These are phyloP conservation scores for Microthlaspi erraticum DNA, from an alignment of 345 rosid genomes.

Conservation along the genomic window DNA sequence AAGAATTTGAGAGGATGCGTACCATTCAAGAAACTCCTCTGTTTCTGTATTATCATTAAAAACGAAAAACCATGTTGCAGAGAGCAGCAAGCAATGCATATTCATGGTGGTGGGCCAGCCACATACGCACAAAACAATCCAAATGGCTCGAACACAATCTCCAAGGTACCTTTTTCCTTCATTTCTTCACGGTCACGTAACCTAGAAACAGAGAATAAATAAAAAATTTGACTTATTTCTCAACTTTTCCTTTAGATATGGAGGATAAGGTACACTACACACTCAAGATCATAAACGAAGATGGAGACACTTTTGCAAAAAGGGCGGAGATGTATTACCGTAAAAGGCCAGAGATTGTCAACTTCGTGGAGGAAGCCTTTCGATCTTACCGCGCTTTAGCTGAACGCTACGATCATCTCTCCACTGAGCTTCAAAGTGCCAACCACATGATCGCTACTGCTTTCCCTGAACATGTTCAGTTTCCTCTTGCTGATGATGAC, in stretches of 20 bases:
- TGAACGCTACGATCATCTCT: constrained; percentile 68
- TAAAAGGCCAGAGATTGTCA: constrained; percentile 78
- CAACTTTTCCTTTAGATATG: constrained; percentile 60
- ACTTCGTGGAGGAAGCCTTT: constrained; percentile 68
- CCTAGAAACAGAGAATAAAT: background rate
- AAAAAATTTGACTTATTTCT: background rate
- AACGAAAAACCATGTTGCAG: constrained; percentile 58
- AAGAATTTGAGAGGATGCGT: background rate
- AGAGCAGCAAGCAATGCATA: constrained; percentile 83
- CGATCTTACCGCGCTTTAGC: constrained; percentile 79
- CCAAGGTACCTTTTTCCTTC: constrained; percentile 51
- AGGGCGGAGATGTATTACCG: constrained; percentile 79
- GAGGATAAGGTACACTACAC: constrained; percentile 63
- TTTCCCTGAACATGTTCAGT: constrained; percentile 70
- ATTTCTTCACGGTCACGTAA: constrained; percentile 6
- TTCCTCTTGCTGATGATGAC: constrained; percentile 56
- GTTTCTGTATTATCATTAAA: background rate
- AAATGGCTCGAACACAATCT: constrained; percentile 86
- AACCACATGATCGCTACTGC: constrained; percentile 75
- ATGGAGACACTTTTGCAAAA: constrained; percentile 73
- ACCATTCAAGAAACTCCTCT: constrained; percentile 7
- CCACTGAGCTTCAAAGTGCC: constrained; percentile 76
- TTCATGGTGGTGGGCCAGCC: constrained; percentile 98
- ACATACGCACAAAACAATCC: constrained; percentile 82
- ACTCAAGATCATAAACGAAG: constrained; percentile 65